Evolutionary conservation across 1,139 yeast species (phyloP).

Genomic region (Pichia inconspicua): DNA sequence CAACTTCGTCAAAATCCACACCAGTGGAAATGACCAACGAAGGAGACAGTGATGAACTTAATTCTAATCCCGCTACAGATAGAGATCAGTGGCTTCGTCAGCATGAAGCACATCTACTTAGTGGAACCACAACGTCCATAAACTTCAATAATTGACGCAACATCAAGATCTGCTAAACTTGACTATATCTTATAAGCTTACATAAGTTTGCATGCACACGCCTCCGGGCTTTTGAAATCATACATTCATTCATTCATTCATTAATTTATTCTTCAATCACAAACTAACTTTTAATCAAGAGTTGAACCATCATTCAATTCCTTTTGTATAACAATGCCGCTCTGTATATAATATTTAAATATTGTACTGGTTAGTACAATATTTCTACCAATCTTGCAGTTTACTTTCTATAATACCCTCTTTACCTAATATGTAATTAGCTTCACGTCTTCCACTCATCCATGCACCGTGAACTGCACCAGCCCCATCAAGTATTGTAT

Average conservation of each 20-base stretch:
- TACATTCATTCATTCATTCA: too few relatives aligned
- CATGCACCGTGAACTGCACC: constrained; percentile 87
- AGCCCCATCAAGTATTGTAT: constrained; percentile 72
- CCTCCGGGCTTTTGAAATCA: too few relatives aligned
- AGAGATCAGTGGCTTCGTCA: neutral
- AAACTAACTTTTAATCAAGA: too few relatives aligned
- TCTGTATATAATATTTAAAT: neutral
- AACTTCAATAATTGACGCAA: neutral
- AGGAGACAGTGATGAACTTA: neutral
- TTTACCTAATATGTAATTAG: constrained; percentile 36
- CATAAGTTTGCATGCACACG: too few relatives aligned
- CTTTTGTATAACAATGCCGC: too few relatives aligned
- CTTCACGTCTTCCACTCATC: constrained; percentile 70
- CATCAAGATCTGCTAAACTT: too few relatives aligned
- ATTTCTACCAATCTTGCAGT: constrained; percentile 15
- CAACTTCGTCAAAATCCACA: constrained; percentile 6
- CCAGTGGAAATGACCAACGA: neutral
- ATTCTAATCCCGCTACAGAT: neutral
- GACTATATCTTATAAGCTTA: too few relatives aligned
- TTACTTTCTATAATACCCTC: constrained; percentile 20
- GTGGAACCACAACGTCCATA: neutral
- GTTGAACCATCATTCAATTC: too few relatives aligned
- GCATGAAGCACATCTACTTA: neutral
- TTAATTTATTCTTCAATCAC: too few relatives aligned
- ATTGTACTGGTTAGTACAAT: too few relatives aligned